Evolutionary conservation across 2,329 filamentous ascomycete genomes (phyloP).

Genomic region (Aulographum hederae): DNA sequence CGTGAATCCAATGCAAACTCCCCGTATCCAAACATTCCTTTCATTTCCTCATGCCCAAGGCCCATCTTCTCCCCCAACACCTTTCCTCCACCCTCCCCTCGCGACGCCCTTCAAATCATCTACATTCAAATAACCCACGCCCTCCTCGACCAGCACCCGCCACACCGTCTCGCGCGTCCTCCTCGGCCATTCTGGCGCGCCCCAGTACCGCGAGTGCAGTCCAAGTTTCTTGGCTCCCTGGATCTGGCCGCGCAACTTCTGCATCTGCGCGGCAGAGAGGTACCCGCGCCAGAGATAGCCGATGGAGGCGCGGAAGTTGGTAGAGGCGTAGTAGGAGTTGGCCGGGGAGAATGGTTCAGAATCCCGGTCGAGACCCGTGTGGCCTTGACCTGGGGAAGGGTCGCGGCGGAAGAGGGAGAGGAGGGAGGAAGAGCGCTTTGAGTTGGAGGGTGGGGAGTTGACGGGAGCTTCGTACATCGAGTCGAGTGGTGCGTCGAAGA

Average conservation of each 20-base stretch:
- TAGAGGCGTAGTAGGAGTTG: conserved; percentile 51
- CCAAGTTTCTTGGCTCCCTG: conserved; percentile 30
- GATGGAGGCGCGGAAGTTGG: conserved; percentile 34
- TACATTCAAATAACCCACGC: conserved; percentile 37
- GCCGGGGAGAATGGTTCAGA: conserved; percentile 26
- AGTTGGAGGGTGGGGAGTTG: conserved; percentile 1
- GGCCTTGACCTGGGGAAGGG: conserved; percentile 33
- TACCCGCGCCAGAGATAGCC: conserved; percentile 30
- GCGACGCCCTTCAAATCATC: conserved; percentile 35
- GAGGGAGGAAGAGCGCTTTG: conserved; percentile 1
- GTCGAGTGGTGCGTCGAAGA: conserved; percentile 33
- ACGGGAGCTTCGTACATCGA: not conserved
- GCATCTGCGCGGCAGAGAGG: conserved; percentile 27
- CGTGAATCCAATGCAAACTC: too few species aligned
- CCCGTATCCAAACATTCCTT: too few species aligned
- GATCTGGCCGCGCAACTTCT: conserved; percentile 31
- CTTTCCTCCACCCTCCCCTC: conserved; percentile 25
- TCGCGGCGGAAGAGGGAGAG: too few species aligned
- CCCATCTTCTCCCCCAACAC: conserved; percentile 1
- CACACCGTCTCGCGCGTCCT: conserved; percentile 35
- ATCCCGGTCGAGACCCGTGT: conserved; percentile 18
- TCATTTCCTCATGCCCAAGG: too few species aligned
- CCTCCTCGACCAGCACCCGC: conserved; percentile 33
- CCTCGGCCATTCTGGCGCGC: conserved; percentile 35
- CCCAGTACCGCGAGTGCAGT: conserved; percentile 39